A percentile compares a stretch with the other conserved stretches of the same genome.
Conservation (phyloP, 23 red algal genomes). For the Gracilaria gracilis region DNA sequence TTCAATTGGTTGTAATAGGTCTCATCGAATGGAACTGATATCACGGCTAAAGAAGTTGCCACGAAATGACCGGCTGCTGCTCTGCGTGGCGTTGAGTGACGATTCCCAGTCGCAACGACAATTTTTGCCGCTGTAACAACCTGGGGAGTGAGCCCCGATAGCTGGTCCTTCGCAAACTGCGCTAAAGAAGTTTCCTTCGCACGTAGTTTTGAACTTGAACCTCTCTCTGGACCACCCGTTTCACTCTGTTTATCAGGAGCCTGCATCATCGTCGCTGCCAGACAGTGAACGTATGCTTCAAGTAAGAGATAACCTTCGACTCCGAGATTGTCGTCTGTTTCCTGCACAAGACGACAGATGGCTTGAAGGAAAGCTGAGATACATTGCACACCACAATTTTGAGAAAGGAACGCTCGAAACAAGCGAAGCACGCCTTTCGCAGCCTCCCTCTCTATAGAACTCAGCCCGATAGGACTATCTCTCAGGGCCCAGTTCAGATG, state of each 20-base stretch:
- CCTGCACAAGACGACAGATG: slow-evolving; percentile 41
- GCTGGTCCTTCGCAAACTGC: slow-evolving; percentile 49
- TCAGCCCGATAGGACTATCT: slow-evolving; percentile 11
- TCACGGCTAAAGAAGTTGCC: slow-evolving; percentile 36
- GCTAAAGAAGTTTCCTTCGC: not conserved
- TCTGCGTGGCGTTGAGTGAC: not conserved
- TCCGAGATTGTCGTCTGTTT: slow-evolving; percentile 8
- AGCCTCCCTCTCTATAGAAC: not conserved
- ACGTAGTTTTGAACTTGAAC: no score
- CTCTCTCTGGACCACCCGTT: not conserved
- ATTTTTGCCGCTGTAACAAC: slow-evolving; percentile 38
- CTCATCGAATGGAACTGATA: slow-evolving; percentile 33
- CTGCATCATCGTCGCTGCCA: not conserved
- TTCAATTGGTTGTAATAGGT: slow-evolving; percentile 11
- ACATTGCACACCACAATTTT: not conserved
- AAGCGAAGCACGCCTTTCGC: slow-evolving; percentile 54
- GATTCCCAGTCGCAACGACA: slow-evolving; percentile 18
- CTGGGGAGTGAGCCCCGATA: slow-evolving; percentile 39
- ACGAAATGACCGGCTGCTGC: slow-evolving; percentile 74
- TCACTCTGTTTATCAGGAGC: not conserved
- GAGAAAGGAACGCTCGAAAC: slow-evolving; percentile 42
- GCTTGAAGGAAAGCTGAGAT: slow-evolving; percentile 28
- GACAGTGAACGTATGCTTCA: slow-evolving; percentile 61
- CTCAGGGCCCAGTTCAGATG: slow-evolving; percentile 40
- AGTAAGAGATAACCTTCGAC: slow-evolving; percentile 49